Evolutionary conservation across 139 green algal genomes (phyloP).

Genomic region (Chlamydomonas sp.): DNA sequence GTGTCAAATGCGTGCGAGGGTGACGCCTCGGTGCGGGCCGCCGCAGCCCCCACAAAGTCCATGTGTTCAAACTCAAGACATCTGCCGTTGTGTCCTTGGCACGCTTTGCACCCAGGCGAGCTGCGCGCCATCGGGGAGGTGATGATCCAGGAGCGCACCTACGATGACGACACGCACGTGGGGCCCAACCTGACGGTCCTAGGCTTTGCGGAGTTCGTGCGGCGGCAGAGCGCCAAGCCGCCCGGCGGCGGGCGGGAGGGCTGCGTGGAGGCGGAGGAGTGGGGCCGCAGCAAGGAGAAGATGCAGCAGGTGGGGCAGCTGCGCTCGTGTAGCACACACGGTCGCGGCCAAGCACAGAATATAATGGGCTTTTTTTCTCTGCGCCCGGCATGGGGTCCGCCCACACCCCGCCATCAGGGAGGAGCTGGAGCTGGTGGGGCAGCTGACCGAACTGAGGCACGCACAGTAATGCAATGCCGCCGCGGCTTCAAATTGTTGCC

Average conservation of each 20-base stretch:
- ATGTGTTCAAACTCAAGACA: background rate
- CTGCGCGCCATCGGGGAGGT: slow-evolving; percentile 41
- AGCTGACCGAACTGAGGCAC: too few relatives aligned
- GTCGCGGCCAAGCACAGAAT: background rate
- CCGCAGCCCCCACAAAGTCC: background rate
- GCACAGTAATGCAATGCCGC: too few relatives aligned
- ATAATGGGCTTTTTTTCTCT: too few relatives aligned
- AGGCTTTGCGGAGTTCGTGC: slow-evolving; percentile 37
- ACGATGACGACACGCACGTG: slow-evolving; percentile 1
- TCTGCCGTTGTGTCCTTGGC: background rate
- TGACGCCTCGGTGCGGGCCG: too few relatives aligned
- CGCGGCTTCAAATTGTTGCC: background rate
- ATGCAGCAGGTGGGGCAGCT: slow-evolving; percentile 18
- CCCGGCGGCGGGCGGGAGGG: background rate
- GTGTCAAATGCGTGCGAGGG: too few relatives aligned
- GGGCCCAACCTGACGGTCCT: slow-evolving; percentile 32
- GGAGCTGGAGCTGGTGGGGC: too few relatives aligned
- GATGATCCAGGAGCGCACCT: slow-evolving; percentile 8
- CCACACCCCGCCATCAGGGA: too few relatives aligned
- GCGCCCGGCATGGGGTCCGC: too few relatives aligned
- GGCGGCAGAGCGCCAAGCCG: background rate
- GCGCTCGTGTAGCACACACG: background rate
- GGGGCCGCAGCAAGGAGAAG: slow-evolving; percentile 2
- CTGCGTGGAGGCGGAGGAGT: slow-evolving; percentile 4
- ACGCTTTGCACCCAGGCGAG: slow-evolving; percentile 17